These are phyloP conservation scores for Escovopsis sp. DNA, from an alignment of 2,329 filamentous ascomycete species.

Conservation along the genomic window DNA sequence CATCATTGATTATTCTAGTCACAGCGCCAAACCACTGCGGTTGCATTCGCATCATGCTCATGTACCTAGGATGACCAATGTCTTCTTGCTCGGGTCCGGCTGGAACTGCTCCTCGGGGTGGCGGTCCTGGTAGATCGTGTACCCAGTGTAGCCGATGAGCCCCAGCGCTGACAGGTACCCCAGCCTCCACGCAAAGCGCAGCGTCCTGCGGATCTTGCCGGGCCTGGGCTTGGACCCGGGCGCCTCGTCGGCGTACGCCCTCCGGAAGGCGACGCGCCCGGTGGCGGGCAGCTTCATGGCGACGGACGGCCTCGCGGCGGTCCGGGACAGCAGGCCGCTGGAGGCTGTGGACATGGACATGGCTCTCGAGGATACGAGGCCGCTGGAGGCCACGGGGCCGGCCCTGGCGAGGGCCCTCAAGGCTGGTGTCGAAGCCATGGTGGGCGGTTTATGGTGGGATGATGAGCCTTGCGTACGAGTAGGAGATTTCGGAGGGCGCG, in stretches of 20 bases:
- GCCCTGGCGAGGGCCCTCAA: conserved; percentile 22
- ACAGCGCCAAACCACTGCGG: no score
- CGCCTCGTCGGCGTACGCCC: conserved; percentile 36
- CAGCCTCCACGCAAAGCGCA: conserved; percentile 73
- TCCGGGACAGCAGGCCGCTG: conserved; percentile 8
- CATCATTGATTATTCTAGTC: no score
- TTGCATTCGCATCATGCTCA: conserved; percentile 8
- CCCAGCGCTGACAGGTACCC: conserved; percentile 63
- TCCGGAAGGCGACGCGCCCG: conserved; percentile 26
- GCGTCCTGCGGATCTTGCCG: conserved; percentile 48
- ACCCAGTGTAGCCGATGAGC: conserved; percentile 56
- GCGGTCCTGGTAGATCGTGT: conserved; percentile 69
- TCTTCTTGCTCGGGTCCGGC: conserved; percentile 87
- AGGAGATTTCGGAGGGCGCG: no score
- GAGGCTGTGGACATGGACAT: conserved; percentile 17
- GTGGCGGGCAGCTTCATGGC: conserved; percentile 20
- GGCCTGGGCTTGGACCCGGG: conserved; percentile 36
- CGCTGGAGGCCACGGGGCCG: conserved; percentile 14
- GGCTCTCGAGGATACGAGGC: conserved; percentile 17
- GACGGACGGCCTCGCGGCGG: conserved; percentile 16
- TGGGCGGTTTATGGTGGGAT: not conserved
- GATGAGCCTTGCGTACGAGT: no score
- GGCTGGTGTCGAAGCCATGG: conserved; percentile 14
- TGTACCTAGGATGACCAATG: conserved; percentile 81
- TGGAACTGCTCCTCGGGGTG: conserved; percentile 66